Conservation (phyloP, 1,139 yeast species). For the Yamadazyma friedrichii region DNA sequence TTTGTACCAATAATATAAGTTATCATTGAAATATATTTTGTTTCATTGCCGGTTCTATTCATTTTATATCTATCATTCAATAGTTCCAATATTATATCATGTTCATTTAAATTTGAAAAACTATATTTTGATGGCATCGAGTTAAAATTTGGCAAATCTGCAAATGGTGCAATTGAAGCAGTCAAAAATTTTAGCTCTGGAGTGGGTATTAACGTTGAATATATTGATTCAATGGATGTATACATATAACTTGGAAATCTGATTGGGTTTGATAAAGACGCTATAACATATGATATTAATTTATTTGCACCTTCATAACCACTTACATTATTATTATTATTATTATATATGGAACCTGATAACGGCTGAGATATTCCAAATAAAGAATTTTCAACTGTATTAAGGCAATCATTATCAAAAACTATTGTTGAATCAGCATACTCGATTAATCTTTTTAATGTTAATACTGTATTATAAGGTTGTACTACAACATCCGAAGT, state of each 20-base stretch:
- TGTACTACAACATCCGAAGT: constrained; percentile 96
- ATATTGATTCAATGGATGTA: constrained; percentile 78
- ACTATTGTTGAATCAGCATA: constrained; percentile 84
- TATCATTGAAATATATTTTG: constrained; percentile 64
- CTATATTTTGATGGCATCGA: constrained; percentile 49
- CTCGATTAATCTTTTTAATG: constrained; percentile 78
- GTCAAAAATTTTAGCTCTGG: constrained; percentile 87
- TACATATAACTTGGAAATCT: constrained; percentile 92
- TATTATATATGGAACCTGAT: constrained; percentile 9
- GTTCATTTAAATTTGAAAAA: constrained; percentile 61
- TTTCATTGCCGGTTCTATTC: constrained; percentile 41
- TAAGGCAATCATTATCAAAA: constrained; percentile 84
- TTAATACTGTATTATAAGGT: constrained; percentile 86
- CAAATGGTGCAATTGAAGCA: constrained; percentile 85
- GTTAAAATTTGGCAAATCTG: constrained; percentile 22
- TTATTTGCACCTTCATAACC: constrained; percentile 80
- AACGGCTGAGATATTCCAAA: constrained; percentile 30
- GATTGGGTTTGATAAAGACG: constrained; percentile 81
- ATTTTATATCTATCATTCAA: constrained; percentile 77
- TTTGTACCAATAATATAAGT: constrained; percentile 70
- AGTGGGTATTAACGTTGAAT: constrained; percentile 82
- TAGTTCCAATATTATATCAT: constrained; percentile 81
- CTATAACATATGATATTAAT: constrained; percentile 79
- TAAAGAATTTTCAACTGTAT: constrained; percentile 59
- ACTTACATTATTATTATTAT: constrained; percentile 12